Conservation (phyloP, 108 stramenopile genomes). For the Cyclotella atomus region DNA sequence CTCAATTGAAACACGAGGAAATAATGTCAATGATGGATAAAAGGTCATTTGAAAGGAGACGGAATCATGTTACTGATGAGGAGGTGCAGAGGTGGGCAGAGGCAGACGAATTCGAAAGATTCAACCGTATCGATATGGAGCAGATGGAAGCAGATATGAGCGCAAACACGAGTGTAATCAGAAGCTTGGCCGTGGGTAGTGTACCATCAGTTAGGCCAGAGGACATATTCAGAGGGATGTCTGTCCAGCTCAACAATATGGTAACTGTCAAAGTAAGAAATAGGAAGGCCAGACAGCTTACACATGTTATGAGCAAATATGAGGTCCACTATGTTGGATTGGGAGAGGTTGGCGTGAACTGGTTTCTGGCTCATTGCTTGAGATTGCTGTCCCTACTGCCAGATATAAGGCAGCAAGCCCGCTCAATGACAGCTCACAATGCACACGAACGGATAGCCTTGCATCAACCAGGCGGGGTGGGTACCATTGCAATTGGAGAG, state of each 20-base stretch:
- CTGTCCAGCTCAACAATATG: too few relatives aligned
- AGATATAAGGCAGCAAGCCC: neutral
- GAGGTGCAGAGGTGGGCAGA: neutral
- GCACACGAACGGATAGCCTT: neutral
- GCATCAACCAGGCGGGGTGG: neutral
- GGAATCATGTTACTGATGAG: neutral
- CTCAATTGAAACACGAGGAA: slow-evolving; percentile 2
- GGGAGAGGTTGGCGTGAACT: too few relatives aligned
- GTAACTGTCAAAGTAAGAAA: too few relatives aligned
- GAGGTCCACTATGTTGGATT: too few relatives aligned
- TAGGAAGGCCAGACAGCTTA: too few relatives aligned
- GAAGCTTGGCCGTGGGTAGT: too few relatives aligned
- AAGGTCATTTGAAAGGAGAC: neutral
- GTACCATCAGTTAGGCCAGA: too few relatives aligned
- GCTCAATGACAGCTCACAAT: neutral
- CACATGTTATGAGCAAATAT: too few relatives aligned
- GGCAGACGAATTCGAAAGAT: neutral
- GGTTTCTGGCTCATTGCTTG: neutral
- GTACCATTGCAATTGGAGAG: neutral
- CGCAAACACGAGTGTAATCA: too few relatives aligned
- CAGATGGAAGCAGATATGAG: neutral
- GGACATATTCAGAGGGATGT: too few relatives aligned
- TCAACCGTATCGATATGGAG: neutral
- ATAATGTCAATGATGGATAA: neutral
- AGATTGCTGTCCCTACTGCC: neutral